A percentile compares a stretch with the other conserved stretches of the same genome.
Conservation (phyloP, 371 early-diverging fungal genomes). For the Mucor mucedo region DNA sequence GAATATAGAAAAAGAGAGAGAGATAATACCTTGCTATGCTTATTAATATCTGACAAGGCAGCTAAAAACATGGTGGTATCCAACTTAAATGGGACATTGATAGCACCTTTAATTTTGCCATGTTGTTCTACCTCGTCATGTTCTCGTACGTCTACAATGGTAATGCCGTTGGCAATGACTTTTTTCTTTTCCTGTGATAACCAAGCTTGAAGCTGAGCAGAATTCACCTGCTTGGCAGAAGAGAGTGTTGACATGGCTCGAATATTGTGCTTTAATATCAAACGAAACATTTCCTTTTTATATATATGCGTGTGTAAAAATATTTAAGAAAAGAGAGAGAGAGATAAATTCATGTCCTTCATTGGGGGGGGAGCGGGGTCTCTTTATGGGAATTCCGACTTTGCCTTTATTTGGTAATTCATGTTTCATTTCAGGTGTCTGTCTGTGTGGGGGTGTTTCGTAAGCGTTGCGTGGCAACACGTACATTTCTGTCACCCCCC, state of each 20-base stretch:
- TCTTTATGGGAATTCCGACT: no score
- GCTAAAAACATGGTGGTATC: conserved; percentile 20
- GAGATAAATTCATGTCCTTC: no score
- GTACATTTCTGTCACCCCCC: neutral
- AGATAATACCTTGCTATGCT: conserved; percentile 25
- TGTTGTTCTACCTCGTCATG: conserved; percentile 30
- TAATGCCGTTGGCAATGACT: neutral
- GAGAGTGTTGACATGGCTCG: conserved; percentile 1
- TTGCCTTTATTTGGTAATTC: no score
- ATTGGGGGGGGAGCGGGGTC: no score
- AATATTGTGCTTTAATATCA: neutral
- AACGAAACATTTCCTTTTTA: neutral
- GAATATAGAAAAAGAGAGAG: neutral
- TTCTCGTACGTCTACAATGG: conserved; percentile 35
- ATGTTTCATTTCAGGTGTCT: no score
- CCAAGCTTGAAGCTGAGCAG: conserved; percentile 12
- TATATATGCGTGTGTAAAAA: neutral
- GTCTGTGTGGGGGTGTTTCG: no score
- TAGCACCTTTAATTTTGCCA: conserved; percentile 31
- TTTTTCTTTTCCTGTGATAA: neutral
- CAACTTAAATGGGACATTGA: conserved; percentile 31
- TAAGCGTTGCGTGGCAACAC: neutral
- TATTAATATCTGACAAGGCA: conserved; percentile 31
- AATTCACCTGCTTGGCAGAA: conserved; percentile 3
- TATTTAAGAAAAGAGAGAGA: no score